phyloP scores from a whole-genome alignment of 2,329 filamentous ascomycete genomes.

The Claviceps capensis region DNA sequence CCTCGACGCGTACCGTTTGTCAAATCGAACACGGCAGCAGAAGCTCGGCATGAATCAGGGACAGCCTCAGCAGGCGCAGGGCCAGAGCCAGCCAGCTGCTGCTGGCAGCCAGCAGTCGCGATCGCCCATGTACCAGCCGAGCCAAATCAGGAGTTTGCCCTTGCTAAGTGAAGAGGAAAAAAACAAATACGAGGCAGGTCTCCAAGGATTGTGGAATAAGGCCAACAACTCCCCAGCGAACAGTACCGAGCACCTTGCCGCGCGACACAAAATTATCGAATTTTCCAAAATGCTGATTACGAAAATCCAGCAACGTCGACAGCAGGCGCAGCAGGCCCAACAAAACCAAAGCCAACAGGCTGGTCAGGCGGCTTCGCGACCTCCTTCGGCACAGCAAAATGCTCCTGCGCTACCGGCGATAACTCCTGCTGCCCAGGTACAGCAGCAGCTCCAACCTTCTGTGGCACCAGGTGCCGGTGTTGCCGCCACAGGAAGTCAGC shows the following conservation, averaged over 20 bases:
- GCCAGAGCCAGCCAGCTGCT: conserved; percentile 13
- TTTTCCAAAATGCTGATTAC: conserved; percentile 43
- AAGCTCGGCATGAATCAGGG: conserved; percentile 13
- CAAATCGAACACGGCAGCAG: not conserved
- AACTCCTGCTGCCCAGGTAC: conserved; percentile 10
- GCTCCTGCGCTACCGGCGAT: conserved; percentile 7
- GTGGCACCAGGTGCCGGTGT: conserved; percentile 1
- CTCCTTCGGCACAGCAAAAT: conserved; percentile 9
- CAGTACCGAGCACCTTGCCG: conserved; percentile 33
- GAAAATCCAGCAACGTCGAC: conserved; percentile 33
- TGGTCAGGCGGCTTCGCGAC: conserved; percentile 11
- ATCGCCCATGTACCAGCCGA: conserved; percentile 34
- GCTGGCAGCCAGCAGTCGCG: conserved; percentile 13
- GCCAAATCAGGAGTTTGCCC: conserved; percentile 35
- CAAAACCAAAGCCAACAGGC: conserved; percentile 13
- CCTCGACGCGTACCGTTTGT: not conserved
- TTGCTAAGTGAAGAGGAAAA: conserved; percentile 42
- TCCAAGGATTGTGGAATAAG: conserved; percentile 39
- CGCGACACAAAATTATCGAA: conserved; percentile 43
- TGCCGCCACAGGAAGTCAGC: not conserved
- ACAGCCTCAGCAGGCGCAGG: conserved; percentile 11
- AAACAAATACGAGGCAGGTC: conserved; percentile 42
- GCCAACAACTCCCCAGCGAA: conserved; percentile 34
- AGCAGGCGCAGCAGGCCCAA: conserved; percentile 17
- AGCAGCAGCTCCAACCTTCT: conserved; percentile 3